Percentiles rank a stretch among this genome's conserved stretches.
phyloP scores from a whole-genome alignment of 768 basidiomycete species.

The Xerocomellus chrysenteron region DNA sequence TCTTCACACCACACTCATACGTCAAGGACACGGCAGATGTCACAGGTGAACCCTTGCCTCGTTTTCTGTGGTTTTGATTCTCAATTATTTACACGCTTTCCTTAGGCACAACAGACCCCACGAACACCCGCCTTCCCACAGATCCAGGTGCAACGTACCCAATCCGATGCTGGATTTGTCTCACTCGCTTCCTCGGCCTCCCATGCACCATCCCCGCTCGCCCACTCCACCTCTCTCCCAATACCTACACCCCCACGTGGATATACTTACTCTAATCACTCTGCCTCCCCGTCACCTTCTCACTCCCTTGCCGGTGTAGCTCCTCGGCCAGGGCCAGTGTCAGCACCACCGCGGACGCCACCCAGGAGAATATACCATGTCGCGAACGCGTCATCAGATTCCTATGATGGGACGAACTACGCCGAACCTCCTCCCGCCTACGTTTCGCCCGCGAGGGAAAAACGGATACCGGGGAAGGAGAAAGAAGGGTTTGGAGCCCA shows the following conservation, averaged over 20 bases:
- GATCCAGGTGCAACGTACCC: slow-evolving; percentile 24
- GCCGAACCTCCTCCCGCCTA: slow-evolving; percentile 51
- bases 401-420: slow-evolving; percentile 17
- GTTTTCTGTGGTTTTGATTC: neutral
- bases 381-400: slow-evolving; percentile 37
- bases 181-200: slow-evolving; percentile 9
- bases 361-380: slow-evolving; percentile 43
- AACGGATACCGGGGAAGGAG: slow-evolving; percentile 15
- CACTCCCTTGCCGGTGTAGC: slow-evolving; percentile 1
- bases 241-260: slow-evolving; percentile 10
- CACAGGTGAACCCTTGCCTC: slow-evolving; percentile 14
- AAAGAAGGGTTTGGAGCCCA: slow-evolving; percentile 9
- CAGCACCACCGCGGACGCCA: slow-evolving; percentile 32
- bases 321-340: neutral
- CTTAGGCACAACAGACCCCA: slow-evolving; percentile 18
- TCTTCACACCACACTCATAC: slow-evolving; percentile 21
- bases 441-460: slow-evolving; percentile 21
- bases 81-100: neutral
- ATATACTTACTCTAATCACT: slow-evolving; percentile 5
- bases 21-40: slow-evolving; percentile 1
- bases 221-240: slow-evolving; percentile 24
- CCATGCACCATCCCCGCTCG: slow-evolving; percentile 24
- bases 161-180: slow-evolving; percentile 18
- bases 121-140: slow-evolving; percentile 20
- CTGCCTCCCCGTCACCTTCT: slow-evolving; percentile 11